These are phyloP conservation scores for Mitragyna speciosa DNA, from an alignment of 257 asterid genomes.

Conservation along the genomic window DNA sequence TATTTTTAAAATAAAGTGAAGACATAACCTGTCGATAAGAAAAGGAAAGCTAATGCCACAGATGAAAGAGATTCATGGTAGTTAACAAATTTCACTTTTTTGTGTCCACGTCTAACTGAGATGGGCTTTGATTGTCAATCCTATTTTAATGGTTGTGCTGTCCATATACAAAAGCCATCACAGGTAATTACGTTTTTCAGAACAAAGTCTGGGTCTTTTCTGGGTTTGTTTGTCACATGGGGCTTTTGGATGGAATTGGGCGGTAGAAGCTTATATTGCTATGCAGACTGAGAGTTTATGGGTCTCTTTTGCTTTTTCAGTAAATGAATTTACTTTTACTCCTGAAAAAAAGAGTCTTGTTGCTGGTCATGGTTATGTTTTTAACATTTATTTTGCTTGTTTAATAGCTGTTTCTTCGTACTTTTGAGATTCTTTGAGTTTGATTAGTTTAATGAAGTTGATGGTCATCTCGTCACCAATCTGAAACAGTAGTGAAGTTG, in stretches of 20 bases:
- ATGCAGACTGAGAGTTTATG: not conserved
- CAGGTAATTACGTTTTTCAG: no score
- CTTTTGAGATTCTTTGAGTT: not conserved
- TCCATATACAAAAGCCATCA: not conserved
- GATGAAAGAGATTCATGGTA: not conserved
- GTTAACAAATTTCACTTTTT: not conserved
- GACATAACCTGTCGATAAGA: not conserved
- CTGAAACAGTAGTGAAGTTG: not conserved
- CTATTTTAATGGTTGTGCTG: not conserved
- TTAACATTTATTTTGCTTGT: not conserved
- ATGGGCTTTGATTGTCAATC: not conserved
- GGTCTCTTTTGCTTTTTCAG: not conserved
- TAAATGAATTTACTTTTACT: not conserved
- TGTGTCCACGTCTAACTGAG: not conserved
- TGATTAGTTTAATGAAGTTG: not conserved
- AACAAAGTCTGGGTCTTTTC: not conserved
- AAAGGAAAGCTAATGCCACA: not conserved
- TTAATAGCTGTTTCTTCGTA: not conserved
- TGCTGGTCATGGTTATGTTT: not conserved
- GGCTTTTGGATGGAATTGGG: not conserved
- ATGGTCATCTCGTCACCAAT: not conserved
- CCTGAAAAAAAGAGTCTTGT: not conserved
- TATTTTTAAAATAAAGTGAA: not conserved
- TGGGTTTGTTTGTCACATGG: not conserved
- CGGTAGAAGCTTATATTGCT: not conserved